Conservation (phyloP, 2,329 filamentous ascomycete genomes). For the Aspergillus neoniger region DNA sequence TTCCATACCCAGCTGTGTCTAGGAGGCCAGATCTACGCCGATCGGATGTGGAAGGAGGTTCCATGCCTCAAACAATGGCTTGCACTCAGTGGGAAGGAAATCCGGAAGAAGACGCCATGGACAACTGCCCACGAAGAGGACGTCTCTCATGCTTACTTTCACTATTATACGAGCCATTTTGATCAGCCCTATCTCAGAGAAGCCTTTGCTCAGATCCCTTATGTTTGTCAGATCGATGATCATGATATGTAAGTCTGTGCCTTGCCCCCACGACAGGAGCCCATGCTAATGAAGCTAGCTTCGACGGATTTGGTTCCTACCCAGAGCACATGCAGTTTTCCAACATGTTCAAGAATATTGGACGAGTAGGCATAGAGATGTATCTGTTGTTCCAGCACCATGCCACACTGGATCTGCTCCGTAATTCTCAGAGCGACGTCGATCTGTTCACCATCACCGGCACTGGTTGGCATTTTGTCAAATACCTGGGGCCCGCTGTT, state of each 20-base stretch:
- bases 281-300: constrained; percentile 55
- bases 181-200: constrained; percentile 93
- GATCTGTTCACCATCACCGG: constrained; percentile 97
- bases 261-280: not conserved
- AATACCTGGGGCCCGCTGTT: constrained; percentile 88
- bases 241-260: constrained; percentile 83
- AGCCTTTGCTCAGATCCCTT: constrained; percentile 95
- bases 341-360: constrained; percentile 97
- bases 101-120: constrained; percentile 86
- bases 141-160: constrained; percentile 93
- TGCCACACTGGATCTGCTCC: constrained; percentile 88
- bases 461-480: constrained; percentile 98
- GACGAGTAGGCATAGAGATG: constrained; percentile 93
- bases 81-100: constrained; percentile 87
- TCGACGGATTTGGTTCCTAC: constrained; percentile 96
- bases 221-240: constrained; percentile 89
- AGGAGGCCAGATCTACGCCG: constrained; percentile 93
- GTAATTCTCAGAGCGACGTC: constrained; percentile 81
- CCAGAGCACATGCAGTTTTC: constrained; percentile 98
- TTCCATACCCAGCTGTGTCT: constrained; percentile 93
- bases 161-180: constrained; percentile 98
- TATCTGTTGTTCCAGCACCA: constrained; percentile 98
- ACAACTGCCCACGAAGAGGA: constrained; percentile 95
- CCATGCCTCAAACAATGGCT: constrained; percentile 94
- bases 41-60: constrained; percentile 94